Evolutionary conservation across 345 rosid genomes (phyloP).

Genomic region (Hibiscus tridactylites): DNA sequence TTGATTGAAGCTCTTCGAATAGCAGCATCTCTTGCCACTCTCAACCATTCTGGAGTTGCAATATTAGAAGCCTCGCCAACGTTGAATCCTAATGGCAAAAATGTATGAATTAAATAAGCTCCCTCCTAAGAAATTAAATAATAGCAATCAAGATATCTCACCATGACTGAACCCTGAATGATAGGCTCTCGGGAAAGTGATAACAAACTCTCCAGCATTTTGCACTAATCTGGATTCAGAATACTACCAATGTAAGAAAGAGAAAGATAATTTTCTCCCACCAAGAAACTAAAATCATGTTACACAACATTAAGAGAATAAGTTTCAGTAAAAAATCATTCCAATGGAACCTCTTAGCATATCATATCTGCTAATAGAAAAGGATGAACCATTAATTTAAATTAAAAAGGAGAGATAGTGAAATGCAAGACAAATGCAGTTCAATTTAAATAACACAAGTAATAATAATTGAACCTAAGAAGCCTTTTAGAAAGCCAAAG

Average conservation of each 20-base stretch:
- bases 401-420: too few relatives aligned
- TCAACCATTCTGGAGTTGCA: conserved; percentile 94
- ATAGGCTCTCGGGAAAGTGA: conserved; percentile 97
- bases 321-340: conserved; percentile 18
- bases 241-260: conserved; percentile 11
- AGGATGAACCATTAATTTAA: too few relatives aligned
- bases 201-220: conserved; percentile 89
- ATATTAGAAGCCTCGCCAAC: conserved; percentile 97
- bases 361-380: too few relatives aligned
- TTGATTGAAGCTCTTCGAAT: conserved; percentile 93
- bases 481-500: too few relatives aligned
- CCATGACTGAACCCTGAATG: conserved; percentile 99
- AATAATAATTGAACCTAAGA: too few relatives aligned
- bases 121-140: conserved; percentile 6
- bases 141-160: conserved; percentile 21
- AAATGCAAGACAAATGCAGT: too few relatives aligned
- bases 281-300: neutral
- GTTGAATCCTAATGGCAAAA: conserved; percentile 60
- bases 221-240: conserved; percentile 64
- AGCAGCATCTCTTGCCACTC: conserved; percentile 83
- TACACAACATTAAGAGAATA: neutral
- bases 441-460: too few relatives aligned
- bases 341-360: neutral
- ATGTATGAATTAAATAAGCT: neutral
- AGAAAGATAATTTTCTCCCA: neutral